Base-by-base conservation (phyloP, 257 asterid species). In the Phtheirospermum japonicum region DNA sequence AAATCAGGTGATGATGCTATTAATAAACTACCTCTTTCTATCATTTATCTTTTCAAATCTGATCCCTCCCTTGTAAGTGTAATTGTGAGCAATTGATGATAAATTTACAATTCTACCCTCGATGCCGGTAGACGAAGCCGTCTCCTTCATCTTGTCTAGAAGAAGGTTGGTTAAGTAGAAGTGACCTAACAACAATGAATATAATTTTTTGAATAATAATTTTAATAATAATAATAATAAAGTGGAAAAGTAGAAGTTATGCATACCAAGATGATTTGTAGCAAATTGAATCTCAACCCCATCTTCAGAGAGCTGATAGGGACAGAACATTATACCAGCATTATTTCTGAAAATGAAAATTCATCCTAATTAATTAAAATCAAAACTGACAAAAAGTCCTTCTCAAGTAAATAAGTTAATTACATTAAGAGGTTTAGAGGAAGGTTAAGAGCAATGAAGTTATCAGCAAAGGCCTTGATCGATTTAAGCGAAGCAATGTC, bases 381-480 rank as follows among this genome's bases (percentile, higher is more conserved):
- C 1, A 36, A 8, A 2, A 36, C 42, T 8, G 28, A 23, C 3
- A 23, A 23, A n/a, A 23, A 23, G 28, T 23, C 28, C 1, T 23
- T 23, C 1, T 23, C 28, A 23, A 23, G 28, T 23, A 23, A 23
- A 1, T 23, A 23, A 23, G 3, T 11, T 40, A 12, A 42, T 71
- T 73, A 85, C 95, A 88, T 83, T 65, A 89, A 73, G 80, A 83
- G 76, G 81, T 89, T 86, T 61, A 89, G 91, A 57, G 97, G 95
- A 63, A 89, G 80, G 52, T 77, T 66, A 20, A 81, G 88, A 16
- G 83, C 72, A 26, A 63, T 40, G 87, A 89, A 89, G 49, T 56
- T 59, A 56, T 76, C 77, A 4, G 81, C 79, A 70, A 84, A 87
- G 50, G 86, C 80, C 72, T 83, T 74, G 63, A 90, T 49, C 0